Evolutionary conservation across 176 grass and related monocot species (phyloP), one percentile per base, ranked within the genome.

Genomic region (Paspalum vaginatum): DNA sequence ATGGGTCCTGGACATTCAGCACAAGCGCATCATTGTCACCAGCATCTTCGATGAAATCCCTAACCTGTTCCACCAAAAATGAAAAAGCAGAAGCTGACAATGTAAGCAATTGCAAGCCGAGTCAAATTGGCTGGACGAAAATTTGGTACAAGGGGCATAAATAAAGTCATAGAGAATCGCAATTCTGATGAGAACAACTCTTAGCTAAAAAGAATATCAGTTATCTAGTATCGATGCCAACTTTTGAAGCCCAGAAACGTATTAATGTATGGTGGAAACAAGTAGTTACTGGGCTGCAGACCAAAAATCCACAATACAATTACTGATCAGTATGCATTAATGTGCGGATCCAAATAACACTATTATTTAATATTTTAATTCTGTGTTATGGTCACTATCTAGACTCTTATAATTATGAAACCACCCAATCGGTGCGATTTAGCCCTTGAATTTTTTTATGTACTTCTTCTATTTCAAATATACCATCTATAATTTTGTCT

Each of bases 1-100:
- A 94, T 55, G 88, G 76, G 54, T 94, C 88, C 70, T 98, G 92
- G 47, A 93, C 88, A 87, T 94, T 83, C 57, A 98, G 80, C 70
- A 92, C 77, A 52, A 98, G 92, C 43, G 65, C 69, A 79, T 85
- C 83, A 40, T 80, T 84, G 83, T 88, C 85, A 61, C 56, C 51
- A 40, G 18, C 20, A 65, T 78, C 83, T 63, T 66, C 76, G 26
- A 90, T 84, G 74, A 92, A 98, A 70, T 59, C 49, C 46, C 89
- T 82, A 45, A 98, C 70, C 18, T 69, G 73, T 53, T 89, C 95
- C 92, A 94, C 56, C 14, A 87, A 43, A 71, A 13, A 69, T 72
- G 10, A 0, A 13, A 84, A 79, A 44, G 27, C 13, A 64, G 65
- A 59, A 13, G 2, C 12, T 44, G 26, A 11, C 27, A 47, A 27